These are phyloP conservation scores for Trichoderma sp. DNA, from an alignment of 2,329 filamentous ascomycete species.

Conservation along the genomic window DNA sequence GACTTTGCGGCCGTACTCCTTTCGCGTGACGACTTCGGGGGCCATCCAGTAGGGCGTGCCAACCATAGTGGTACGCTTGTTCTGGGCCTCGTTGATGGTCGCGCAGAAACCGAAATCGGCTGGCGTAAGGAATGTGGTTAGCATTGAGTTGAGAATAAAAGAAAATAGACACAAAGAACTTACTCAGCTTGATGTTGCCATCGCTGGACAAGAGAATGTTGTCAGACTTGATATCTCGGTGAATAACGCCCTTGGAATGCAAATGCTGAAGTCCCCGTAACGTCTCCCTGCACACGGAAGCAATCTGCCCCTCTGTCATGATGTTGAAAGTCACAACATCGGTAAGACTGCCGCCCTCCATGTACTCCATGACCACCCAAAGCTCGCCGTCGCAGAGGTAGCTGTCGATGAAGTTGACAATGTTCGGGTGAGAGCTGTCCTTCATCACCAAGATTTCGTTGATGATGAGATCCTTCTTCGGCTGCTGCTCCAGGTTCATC, in stretches of 20 bases:
- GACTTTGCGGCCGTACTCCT: slow-evolving; percentile 97
- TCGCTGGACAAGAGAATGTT: slow-evolving; percentile 94
- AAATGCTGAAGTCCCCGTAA: slow-evolving; percentile 89
- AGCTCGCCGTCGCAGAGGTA: slow-evolving; percentile 87
- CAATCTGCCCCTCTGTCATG: slow-evolving; percentile 97
- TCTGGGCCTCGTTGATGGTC: slow-evolving; percentile 95
- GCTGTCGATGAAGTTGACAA: slow-evolving; percentile 99
- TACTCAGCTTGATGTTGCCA: slow-evolving; percentile 96
- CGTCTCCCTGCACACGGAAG: slow-evolving; percentile 91
- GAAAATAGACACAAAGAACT: slow-evolving; percentile 39
- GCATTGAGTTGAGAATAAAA: not conserved
- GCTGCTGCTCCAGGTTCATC: slow-evolving; percentile 98
- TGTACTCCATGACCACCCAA: slow-evolving; percentile 99
- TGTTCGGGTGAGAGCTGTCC: slow-evolving; percentile 96
- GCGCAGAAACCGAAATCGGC: slow-evolving; percentile 99
- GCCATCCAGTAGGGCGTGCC: slow-evolving; percentile 99
- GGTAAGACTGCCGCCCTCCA: slow-evolving; percentile 96
- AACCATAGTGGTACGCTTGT: slow-evolving; percentile 98
- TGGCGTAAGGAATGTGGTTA: slow-evolving; percentile 42
- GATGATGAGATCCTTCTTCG: slow-evolving; percentile 98
- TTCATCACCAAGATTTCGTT: slow-evolving; percentile 99
- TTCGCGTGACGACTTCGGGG: slow-evolving; percentile 93
- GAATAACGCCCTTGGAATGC: slow-evolving; percentile 96
- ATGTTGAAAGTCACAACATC: slow-evolving; percentile 99
- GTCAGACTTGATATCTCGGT: slow-evolving; percentile 98